Percentiles rank a stretch among this genome's conserved stretches.
phyloP scores from a whole-genome alignment of 176 grass and related monocot species.

The Otatea glauca region DNA sequence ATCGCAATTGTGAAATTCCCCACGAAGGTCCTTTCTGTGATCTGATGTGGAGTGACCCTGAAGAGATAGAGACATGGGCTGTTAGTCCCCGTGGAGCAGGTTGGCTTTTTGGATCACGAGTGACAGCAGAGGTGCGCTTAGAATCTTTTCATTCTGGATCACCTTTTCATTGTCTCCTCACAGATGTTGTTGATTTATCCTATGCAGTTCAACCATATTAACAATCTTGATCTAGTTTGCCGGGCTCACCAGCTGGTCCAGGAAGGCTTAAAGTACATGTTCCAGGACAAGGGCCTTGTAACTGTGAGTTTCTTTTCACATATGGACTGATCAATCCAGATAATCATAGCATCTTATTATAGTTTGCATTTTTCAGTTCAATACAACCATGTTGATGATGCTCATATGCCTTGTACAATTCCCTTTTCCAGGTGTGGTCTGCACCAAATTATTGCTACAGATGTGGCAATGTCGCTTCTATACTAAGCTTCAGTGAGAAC shows the following conservation, averaged over 20 bases:
- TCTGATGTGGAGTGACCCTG: slow-evolving; percentile 99
- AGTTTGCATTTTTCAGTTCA: slow-evolving; percentile 3
- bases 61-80: slow-evolving; percentile 98
- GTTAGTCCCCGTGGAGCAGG: slow-evolving; percentile 97
- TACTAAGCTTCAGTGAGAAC: slow-evolving; percentile 94
- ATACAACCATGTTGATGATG: background rate
- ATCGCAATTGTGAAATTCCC: slow-evolving; percentile 98
- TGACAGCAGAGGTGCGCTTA: slow-evolving; percentile 84
- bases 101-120: slow-evolving; percentile 95
- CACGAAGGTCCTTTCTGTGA: slow-evolving; percentile 98
- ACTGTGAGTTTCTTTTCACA: slow-evolving; percentile 69
- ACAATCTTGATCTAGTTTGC: slow-evolving; percentile 93
- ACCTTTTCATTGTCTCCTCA: slow-evolving; percentile 1
- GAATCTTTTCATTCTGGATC: slow-evolving; percentile 4
- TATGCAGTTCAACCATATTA: slow-evolving; percentile 92
- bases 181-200: slow-evolving; percentile 6
- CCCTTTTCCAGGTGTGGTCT: slow-evolving; percentile 82
- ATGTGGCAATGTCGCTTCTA: slow-evolving; percentile 98
- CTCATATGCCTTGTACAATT: slow-evolving; percentile 13
- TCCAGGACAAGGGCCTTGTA: slow-evolving; percentile 98
- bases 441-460: slow-evolving; percentile 99
- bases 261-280: slow-evolving; percentile 99
- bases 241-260: slow-evolving; percentile 97
- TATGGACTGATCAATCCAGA: background rate
- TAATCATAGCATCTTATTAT: background rate